These are phyloP conservation scores for Funneliformis mosseae DNA, from an alignment of 192 early-diverging fungal species.

Conservation along the genomic window DNA sequence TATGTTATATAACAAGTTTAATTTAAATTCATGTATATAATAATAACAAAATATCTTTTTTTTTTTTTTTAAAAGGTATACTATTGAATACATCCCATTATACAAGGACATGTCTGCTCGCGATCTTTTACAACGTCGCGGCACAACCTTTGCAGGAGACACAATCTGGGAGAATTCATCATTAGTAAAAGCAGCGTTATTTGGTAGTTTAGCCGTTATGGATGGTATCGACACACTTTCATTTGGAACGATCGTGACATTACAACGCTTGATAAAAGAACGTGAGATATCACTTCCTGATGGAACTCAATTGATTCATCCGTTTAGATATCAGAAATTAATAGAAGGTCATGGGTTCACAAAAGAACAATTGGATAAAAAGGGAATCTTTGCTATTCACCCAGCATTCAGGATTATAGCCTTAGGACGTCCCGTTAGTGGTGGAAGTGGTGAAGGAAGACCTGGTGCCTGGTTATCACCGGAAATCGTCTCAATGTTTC, in stretches of 20 bases:
- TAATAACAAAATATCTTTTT: not conserved
- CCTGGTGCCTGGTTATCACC: slow-evolving; percentile 69
- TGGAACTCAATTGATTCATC: slow-evolving; percentile 59
- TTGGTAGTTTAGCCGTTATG: slow-evolving; percentile 72
- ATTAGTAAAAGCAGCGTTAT: slow-evolving; percentile 71
- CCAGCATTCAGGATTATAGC: slow-evolving; percentile 79
- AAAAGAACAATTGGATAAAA: slow-evolving; percentile 49
- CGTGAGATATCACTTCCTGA: slow-evolving; percentile 72
- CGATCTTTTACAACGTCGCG: slow-evolving; percentile 74
- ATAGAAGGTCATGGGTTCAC: slow-evolving; percentile 51
- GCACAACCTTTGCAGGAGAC: slow-evolving; percentile 69
- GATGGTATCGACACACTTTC: slow-evolving; percentile 75
- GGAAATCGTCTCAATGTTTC: slow-evolving; percentile 73
- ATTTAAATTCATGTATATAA: not conserved
- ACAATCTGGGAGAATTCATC: slow-evolving; percentile 77
- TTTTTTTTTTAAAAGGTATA: slow-evolving; percentile 53
- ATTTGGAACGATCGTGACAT: slow-evolving; percentile 66
- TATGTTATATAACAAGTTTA: slow-evolving; percentile 8
- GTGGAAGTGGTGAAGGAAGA: slow-evolving; percentile 47
- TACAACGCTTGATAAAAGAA: slow-evolving; percentile 68
- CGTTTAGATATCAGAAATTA: slow-evolving; percentile 57
- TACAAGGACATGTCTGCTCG: slow-evolving; percentile 82
- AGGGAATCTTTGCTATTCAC: slow-evolving; percentile 61
- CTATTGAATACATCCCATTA: slow-evolving; percentile 69
- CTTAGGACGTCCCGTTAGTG: slow-evolving; percentile 55